phyloP scores from a whole-genome alignment of 2,329 filamentous ascomycete genomes.

The Tolypocladium tropicale region DNA sequence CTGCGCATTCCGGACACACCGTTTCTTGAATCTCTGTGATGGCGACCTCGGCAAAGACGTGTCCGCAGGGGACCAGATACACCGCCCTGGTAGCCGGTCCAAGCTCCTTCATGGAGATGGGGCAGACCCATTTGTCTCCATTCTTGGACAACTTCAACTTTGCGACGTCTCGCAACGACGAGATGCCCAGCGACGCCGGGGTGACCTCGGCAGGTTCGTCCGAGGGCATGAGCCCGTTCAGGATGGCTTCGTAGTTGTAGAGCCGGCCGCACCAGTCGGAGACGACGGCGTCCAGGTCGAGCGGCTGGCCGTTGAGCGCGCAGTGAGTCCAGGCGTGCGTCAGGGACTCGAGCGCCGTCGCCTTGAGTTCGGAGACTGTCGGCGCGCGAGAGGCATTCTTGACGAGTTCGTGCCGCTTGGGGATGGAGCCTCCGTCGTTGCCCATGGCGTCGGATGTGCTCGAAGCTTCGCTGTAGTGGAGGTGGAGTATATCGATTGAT shows the following conservation, averaged over 20 bases:
- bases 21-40: conserved; percentile 67
- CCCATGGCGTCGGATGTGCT: conserved; percentile 55
- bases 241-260: conserved; percentile 89
- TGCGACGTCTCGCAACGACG: conserved; percentile 74
- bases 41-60: conserved; percentile 82
- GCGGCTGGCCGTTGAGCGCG: conserved; percentile 68
- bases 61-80: conserved; percentile 89
- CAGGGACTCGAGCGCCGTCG: conserved; percentile 74
- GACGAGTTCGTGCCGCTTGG: conserved; percentile 89
- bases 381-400: conserved; percentile 80
- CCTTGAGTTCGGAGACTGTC: conserved; percentile 79
- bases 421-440: conserved; percentile 95
- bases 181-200: conserved; percentile 51
- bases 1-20: conserved; percentile 62
- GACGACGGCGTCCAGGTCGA: conserved; percentile 62
- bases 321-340: conserved; percentile 81
- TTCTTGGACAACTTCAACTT: conserved; percentile 60
- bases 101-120: conserved; percentile 76
- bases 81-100: conserved; percentile 71
- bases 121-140: conserved; percentile 63
- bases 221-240: conserved; percentile 47
- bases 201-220: conserved; percentile 45
- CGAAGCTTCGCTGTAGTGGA: too few relatives aligned
- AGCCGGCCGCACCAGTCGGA: conserved; percentile 76
- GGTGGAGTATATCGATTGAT: background rate